Conservation (phyloP, 306 rosid species). For the Rosa chinensis region DNA sequence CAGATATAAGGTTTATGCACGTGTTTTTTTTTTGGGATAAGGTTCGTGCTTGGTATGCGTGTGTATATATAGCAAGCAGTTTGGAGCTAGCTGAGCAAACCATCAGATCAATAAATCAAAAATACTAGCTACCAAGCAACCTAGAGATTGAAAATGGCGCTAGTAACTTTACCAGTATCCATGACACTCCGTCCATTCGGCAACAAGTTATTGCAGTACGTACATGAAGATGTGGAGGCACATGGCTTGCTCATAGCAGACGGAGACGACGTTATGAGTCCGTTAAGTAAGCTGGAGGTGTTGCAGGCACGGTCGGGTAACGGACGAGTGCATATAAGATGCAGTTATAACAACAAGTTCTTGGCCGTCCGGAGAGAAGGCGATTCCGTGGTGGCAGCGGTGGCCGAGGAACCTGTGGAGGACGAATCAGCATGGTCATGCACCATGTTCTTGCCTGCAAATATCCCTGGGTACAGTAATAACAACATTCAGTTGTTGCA, state of each 20-base stretch:
- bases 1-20: too few relatives aligned
- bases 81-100: background rate
- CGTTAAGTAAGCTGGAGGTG: background rate
- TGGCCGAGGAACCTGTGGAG: background rate
- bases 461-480: background rate
- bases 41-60: too few relatives aligned
- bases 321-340: slow-evolving; percentile 1
- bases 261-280: background rate
- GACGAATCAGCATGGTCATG: background rate
- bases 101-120: background rate
- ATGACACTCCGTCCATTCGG: background rate
- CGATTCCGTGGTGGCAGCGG: background rate
- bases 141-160: background rate
- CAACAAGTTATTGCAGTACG: background rate
- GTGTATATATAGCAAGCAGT: background rate
- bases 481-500: background rate
- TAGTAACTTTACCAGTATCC: background rate
- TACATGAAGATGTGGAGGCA: background rate
- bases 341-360: background rate
- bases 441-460: background rate
- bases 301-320: background rate
- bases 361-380: background rate
- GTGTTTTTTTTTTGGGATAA: too few relatives aligned
- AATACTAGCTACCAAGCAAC: too few relatives aligned
- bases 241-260: background rate